These are phyloP conservation scores for Austroboletus olivaceoglutinosus DNA, from an alignment of 1,284 basidiomycete genomes.

Conservation along the genomic window DNA sequence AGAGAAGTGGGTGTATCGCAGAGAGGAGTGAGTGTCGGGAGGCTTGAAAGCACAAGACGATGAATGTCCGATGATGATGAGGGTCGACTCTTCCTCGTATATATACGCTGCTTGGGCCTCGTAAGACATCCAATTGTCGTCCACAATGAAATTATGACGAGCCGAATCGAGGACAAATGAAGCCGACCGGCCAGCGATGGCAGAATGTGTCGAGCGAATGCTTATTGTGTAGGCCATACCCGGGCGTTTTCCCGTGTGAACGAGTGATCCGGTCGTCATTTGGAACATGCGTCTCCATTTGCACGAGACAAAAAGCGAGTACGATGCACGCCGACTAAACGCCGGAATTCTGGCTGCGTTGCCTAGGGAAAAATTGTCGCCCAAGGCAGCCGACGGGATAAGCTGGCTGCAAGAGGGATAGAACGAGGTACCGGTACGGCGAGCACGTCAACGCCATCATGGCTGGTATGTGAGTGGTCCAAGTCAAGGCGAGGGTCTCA, in stretches of 20 bases:
- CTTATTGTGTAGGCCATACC: conserved; percentile 16
- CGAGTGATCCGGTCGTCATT: neutral
- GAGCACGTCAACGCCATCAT: too few relatives aligned
- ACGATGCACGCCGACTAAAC: neutral
- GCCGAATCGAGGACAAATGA: conserved; percentile 2
- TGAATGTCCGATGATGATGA: conserved; percentile 1
- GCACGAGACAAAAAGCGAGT: conserved; percentile 17
- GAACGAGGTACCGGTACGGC: neutral
- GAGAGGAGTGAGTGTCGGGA: neutral
- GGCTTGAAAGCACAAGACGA: conserved; percentile 5
- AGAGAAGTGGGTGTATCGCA: conserved; percentile 5
- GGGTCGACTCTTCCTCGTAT: conserved; percentile 7
- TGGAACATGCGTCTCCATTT: conserved; percentile 6
- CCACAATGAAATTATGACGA: conserved; percentile 4
- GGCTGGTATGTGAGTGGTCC: too few relatives aligned
- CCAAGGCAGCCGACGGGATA: neutral
- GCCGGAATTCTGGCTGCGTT: neutral
- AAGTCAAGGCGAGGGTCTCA: too few relatives aligned
- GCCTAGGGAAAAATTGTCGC: neutral
- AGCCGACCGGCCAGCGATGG: conserved; percentile 1
- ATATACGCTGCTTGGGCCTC: conserved; percentile 17
- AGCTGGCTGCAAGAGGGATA: neutral
- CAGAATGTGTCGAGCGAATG: conserved; percentile 1
- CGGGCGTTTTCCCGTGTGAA: neutral
- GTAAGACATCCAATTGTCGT: conserved; percentile 19